These are phyloP conservation scores for Boletus rubroflammeus DNA, from an alignment of 768 basidiomycete genomes.

Conservation along the genomic window DNA sequence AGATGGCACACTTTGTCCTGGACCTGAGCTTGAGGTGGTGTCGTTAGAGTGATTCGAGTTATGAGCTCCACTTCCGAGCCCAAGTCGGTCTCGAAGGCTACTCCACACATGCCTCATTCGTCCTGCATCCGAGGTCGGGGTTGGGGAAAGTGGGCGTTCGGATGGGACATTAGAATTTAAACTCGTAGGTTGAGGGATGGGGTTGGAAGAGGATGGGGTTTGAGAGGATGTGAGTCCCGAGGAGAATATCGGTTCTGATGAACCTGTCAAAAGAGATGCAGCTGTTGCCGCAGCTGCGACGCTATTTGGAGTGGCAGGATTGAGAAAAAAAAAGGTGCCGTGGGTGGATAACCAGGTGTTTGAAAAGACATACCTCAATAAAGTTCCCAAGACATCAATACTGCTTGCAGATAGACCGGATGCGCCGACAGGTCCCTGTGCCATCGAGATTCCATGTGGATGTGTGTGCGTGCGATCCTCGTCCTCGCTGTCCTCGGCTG, in stretches of 20 bases:
- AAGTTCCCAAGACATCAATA: slow-evolving; percentile 79
- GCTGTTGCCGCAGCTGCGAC: slow-evolving; percentile 93
- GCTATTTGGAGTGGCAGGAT: slow-evolving; percentile 35
- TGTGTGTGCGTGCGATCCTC: slow-evolving; percentile 14
- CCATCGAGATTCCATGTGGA: slow-evolving; percentile 24
- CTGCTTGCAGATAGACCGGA: slow-evolving; percentile 61
- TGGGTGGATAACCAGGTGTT: background rate
- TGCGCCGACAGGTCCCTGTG: slow-evolving; percentile 27
- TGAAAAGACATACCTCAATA: slow-evolving; percentile 57
- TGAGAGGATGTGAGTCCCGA: slow-evolving; percentile 47
- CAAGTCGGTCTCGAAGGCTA: slow-evolving; percentile 64
- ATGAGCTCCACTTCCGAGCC: slow-evolving; percentile 37
- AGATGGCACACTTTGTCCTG: slow-evolving; percentile 6
- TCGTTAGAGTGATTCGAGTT: slow-evolving; percentile 13
- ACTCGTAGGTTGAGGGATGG: slow-evolving; percentile 11
- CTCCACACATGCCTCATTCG: slow-evolving; percentile 67
- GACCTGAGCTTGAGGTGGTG: background rate
- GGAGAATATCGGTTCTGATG: slow-evolving; percentile 60
- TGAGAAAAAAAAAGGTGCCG: background rate
- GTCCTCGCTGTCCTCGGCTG: slow-evolving; percentile 12
- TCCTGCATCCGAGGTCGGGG: slow-evolving; percentile 36
- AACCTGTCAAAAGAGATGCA: slow-evolving; percentile 75
- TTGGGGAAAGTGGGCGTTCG: slow-evolving; percentile 39
- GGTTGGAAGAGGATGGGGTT: slow-evolving; percentile 9
- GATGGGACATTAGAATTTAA: slow-evolving; percentile 18